Percentiles rank a stretch among this genome's conserved stretches.
phyloP scores from a whole-genome alignment of 1,139 yeast genomes.

The Yamadazyma pseudoaaseri region DNA sequence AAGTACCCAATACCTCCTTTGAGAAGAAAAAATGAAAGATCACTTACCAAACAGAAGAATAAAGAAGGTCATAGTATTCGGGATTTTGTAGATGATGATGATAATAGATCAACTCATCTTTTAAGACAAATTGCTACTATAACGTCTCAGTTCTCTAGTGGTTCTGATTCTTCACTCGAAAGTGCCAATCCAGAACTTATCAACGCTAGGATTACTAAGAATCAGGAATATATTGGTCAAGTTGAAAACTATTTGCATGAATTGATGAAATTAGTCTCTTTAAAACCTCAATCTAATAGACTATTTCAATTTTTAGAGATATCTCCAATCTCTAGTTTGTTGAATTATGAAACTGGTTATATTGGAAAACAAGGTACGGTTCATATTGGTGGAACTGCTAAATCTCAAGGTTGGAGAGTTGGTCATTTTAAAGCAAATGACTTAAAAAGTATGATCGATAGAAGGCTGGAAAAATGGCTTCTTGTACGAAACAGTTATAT shows the following conservation, averaged over 20 bases:
- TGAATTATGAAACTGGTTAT: constrained; percentile 79
- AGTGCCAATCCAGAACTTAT: constrained; percentile 33
- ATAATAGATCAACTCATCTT: constrained; percentile 6
- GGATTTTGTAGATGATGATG: constrained; percentile 4
- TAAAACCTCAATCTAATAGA: constrained; percentile 79
- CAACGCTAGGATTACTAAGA: constrained; percentile 23
- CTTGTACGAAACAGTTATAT: constrained; percentile 81
- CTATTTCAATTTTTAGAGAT: constrained; percentile 85
- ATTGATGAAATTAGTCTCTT: constrained; percentile 56
- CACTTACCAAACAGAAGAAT: background rate
- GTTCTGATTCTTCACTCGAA: constrained; percentile 25
- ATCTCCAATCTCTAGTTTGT: constrained; percentile 80
- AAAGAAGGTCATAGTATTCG: background rate
- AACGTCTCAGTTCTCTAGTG: constrained; percentile 30
- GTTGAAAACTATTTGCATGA: constrained; percentile 65
- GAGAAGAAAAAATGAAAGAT: constrained; percentile 11
- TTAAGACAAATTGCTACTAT: constrained; percentile 23
- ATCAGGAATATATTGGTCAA: constrained; percentile 37
- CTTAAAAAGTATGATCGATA: constrained; percentile 77
- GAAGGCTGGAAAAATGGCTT: constrained; percentile 93
- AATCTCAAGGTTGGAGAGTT: constrained; percentile 93
- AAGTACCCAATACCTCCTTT: constrained; percentile 33
- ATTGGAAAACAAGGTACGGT: constrained; percentile 89
- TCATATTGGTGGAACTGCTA: constrained; percentile 77
- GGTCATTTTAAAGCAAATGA: constrained; percentile 83